phyloP scores from a whole-genome alignment of 352 stramenopile species.

The Phytophthora fragariae region DNA sequence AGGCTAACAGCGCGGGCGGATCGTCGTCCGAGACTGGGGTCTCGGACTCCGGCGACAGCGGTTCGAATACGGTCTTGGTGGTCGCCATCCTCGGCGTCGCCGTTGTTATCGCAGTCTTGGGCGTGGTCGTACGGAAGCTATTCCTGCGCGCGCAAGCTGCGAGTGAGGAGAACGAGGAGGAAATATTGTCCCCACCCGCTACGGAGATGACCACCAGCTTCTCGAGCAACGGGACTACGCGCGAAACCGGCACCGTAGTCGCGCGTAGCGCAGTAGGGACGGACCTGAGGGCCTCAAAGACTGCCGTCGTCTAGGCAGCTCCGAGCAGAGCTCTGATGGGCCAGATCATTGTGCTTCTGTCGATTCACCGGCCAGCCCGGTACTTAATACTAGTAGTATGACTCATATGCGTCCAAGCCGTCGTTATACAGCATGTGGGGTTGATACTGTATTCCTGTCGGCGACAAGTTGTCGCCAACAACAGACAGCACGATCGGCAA shows the following conservation, averaged over 20 bases:
- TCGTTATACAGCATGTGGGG: no score
- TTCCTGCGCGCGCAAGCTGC: background rate
- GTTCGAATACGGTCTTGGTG: background rate
- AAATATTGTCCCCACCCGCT: background rate
- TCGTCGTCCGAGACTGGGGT: background rate
- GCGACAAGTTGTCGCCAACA: background rate
- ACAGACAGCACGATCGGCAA: background rate
- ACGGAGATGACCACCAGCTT: background rate
- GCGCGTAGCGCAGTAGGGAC: background rate
- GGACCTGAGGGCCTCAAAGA: background rate
- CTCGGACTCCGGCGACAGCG: background rate
- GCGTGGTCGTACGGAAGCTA: background rate
- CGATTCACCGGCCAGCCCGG: background rate
- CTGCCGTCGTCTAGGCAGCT: background rate
- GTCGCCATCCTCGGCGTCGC: background rate
- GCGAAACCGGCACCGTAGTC: background rate
- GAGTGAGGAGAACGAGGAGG: background rate
- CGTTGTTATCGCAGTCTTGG: background rate
- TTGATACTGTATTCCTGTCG: no score
- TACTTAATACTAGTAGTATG: background rate
- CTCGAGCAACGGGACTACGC: background rate
- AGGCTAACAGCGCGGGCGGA: background rate
- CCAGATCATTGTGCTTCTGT: no score
- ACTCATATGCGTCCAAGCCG: background rate
- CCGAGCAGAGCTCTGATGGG: no score